Percentiles rank a stretch among this genome's conserved stretches.
phyloP scores from a whole-genome alignment of 495 filamentous ascomycete species.

The Gamarada debralockiae region DNA sequence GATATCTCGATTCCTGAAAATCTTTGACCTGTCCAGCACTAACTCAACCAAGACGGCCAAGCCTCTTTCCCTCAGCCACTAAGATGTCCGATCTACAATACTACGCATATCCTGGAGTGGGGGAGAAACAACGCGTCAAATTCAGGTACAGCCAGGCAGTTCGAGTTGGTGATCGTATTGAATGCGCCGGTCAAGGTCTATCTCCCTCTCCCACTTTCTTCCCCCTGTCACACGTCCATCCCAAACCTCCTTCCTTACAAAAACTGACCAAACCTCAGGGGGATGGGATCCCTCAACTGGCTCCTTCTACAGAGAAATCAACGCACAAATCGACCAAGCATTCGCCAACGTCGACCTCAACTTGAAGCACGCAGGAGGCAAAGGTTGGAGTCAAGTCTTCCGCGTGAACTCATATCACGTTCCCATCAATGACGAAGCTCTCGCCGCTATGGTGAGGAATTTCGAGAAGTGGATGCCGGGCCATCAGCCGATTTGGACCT shows the following conservation, averaged over 20 bases:
- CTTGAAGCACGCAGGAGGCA: constrained; percentile 46
- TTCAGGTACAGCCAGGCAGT: constrained; percentile 51
- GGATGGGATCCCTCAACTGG: constrained; percentile 45
- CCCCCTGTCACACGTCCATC: background rate
- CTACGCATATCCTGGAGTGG: constrained; percentile 39
- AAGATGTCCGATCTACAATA: constrained; percentile 42
- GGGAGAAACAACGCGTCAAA: constrained; percentile 31
- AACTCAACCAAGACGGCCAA: too few species aligned
- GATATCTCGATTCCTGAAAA: too few species aligned
- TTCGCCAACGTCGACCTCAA: constrained; percentile 49
- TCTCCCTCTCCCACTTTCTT: constrained; percentile 1
- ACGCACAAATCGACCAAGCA: constrained; percentile 47
- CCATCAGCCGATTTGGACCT: constrained; percentile 48
- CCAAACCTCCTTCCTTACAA: background rate
- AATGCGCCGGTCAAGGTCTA: constrained; percentile 50
- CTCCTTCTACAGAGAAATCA: constrained; percentile 33
- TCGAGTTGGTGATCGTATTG: constrained; percentile 47
- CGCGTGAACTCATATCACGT: constrained; percentile 45
- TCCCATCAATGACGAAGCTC: constrained; percentile 35
- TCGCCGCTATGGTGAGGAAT: constrained; percentile 39
- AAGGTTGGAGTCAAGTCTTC: constrained; percentile 56
- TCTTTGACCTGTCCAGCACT: too few species aligned
- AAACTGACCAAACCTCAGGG: too few species aligned
- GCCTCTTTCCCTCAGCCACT: too few species aligned
- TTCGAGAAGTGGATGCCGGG: constrained; percentile 46